These are phyloP conservation scores for Solanum hybrid DNA, from an alignment of 305 asterid genomes.

Conservation along the genomic window DNA sequence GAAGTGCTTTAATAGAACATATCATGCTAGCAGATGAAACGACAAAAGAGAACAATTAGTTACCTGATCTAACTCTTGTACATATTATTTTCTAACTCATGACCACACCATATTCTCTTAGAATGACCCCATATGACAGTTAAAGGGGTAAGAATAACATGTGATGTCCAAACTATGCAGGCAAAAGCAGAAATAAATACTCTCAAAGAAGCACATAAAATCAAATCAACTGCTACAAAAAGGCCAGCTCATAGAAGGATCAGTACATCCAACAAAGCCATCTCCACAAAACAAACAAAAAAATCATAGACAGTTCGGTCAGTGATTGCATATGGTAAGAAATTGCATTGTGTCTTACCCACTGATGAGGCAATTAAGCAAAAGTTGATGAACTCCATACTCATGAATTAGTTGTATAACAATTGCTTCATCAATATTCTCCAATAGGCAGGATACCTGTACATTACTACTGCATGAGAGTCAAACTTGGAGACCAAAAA, in stretches of 20 bases:
- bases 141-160: background rate
- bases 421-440: slow-evolving; percentile 44
- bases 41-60: background rate
- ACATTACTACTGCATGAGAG: slow-evolving; percentile 11
- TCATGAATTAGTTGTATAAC: slow-evolving; percentile 42
- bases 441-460: slow-evolving; percentile 69
- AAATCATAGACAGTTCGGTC: background rate
- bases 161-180: background rate
- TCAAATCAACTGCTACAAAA: background rate
- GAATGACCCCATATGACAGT: background rate
- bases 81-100: background rate
- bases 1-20: background rate
- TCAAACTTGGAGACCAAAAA: background rate
- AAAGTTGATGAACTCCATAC: slow-evolving; percentile 50
- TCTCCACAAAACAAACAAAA: background rate
- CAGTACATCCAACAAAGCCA: background rate
- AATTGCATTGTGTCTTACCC: slow-evolving; percentile 43
- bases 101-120: background rate
- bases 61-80: background rate
- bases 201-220: background rate
- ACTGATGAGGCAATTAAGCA: slow-evolving; percentile 70
- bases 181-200: background rate
- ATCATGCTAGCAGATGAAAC: background rate
- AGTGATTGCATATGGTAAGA: background rate
- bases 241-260: background rate